phyloP scores from a whole-genome alignment of 2,329 filamentous ascomycete genomes.

The Harringtonia lauricola region DNA sequence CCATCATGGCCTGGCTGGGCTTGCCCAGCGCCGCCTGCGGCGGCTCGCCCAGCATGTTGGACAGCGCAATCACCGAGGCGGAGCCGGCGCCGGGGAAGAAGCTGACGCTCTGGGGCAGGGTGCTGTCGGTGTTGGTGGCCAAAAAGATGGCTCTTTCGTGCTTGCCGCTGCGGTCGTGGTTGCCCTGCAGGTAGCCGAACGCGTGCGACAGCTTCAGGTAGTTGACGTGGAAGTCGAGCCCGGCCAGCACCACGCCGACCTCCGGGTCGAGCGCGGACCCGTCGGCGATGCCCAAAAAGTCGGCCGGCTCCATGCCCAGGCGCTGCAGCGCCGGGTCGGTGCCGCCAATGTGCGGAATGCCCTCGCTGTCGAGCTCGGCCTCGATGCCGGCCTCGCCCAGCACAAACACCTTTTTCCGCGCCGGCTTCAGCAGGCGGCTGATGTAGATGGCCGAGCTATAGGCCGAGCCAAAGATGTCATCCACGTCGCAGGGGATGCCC shows the following conservation, averaged over 20 bases:
- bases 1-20: conserved; percentile 98
- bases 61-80: conserved; percentile 59
- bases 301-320: conserved; percentile 61
- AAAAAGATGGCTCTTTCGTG: conserved; percentile 72
- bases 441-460: conserved; percentile 97
- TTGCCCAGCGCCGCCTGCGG: conserved; percentile 79
- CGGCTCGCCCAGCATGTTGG: conserved; percentile 57
- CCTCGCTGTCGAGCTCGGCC: conserved; percentile 71
- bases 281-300: conserved; percentile 70
- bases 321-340: conserved; percentile 70
- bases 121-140: conserved; percentile 88
- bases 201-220: conserved; percentile 84
- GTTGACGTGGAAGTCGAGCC: conserved; percentile 89
- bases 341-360: conserved; percentile 71
- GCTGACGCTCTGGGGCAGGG: conserved; percentile 67
- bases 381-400: conserved; percentile 88
- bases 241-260: conserved; percentile 80
- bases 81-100: conserved; percentile 90
- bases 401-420: conserved; percentile 89
- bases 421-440: conserved; percentile 75
- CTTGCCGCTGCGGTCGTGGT: conserved; percentile 71
- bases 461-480: conserved; percentile 92
- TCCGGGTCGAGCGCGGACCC: conserved; percentile 70
- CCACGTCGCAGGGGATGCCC: conserved; percentile 66
- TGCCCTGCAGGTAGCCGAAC: conserved; percentile 73